Evolutionary conservation across 768 basidiomycete genomes (phyloP).

Genomic region (Boletus edulis): DNA sequence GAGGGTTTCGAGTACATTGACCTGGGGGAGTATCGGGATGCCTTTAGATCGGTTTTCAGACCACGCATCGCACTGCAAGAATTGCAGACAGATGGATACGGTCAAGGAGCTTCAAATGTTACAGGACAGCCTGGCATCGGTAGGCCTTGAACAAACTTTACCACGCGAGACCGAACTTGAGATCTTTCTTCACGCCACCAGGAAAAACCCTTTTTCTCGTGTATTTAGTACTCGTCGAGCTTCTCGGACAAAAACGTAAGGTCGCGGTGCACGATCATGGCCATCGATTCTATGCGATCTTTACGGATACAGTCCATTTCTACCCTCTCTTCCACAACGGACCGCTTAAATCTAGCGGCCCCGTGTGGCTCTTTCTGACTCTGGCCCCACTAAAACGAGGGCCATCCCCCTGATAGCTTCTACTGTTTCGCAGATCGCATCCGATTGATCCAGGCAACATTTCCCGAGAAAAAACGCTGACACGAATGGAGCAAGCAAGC

Average conservation of each 20-base stretch:
- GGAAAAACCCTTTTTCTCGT: background rate
- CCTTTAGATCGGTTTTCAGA: too few relatives aligned
- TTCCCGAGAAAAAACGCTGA: background rate
- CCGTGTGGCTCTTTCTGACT: background rate
- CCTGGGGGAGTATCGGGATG: too few relatives aligned
- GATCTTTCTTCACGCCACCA: background rate
- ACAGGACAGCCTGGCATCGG: background rate
- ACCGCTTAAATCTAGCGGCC: background rate
- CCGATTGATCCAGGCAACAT: background rate
- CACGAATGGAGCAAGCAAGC: background rate
- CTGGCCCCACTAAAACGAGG: background rate
- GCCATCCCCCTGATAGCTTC: background rate
- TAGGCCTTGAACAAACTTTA: background rate
- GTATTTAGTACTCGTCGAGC: background rate
- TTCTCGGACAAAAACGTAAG: background rate
- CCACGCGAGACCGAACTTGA: background rate
- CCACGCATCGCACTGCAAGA: background rate
- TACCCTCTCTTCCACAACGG: background rate
- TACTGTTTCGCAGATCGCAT: fast-evolving
- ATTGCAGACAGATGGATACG: background rate
- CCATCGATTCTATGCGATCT: background rate
- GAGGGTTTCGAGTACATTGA: too few relatives aligned
- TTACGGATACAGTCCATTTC: background rate
- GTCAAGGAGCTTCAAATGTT: background rate
- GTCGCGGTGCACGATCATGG: background rate